Conservation (phyloP, 306 rosid species). For the Vigna angularis region DNA sequence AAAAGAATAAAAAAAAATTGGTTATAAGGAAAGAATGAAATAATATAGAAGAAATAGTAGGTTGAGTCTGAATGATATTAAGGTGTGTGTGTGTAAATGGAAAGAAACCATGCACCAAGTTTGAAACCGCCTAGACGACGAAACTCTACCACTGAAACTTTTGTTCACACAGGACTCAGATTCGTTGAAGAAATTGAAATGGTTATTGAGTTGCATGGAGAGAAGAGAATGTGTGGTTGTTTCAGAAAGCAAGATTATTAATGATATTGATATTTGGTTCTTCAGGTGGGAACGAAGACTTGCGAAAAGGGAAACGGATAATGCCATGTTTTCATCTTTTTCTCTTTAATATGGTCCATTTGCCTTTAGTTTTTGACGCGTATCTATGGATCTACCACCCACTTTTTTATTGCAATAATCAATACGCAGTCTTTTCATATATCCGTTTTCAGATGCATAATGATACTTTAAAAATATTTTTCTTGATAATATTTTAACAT, state of each 20-base stretch:
- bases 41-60: not conserved
- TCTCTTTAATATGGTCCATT: not conserved
- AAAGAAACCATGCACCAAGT: not conserved
- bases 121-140: conserved; percentile 29
- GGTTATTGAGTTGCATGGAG: not conserved
- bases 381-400: conserved; percentile 4
- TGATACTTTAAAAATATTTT: too few species aligned
- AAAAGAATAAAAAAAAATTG: too few species aligned
- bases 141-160: not conserved
- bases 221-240: not conserved
- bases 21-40: too few species aligned
- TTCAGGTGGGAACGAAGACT: conserved; percentile 42
- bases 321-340: not conserved
- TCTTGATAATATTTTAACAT: too few species aligned
- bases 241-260: not conserved
- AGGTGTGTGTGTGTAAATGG: not conserved
- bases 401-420: not conserved
- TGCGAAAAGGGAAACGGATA: not conserved
- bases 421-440: conserved; percentile 25
- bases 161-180: not conserved
- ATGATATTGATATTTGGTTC: conserved; percentile 11
- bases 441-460: too few species aligned
- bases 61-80: conserved; percentile 25
- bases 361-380: conserved; percentile 17
- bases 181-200: not conserved